These are phyloP conservation scores for Akanthomyces muscarius DNA, from an alignment of 2,329 filamentous ascomycete genomes.

Conservation along the genomic window DNA sequence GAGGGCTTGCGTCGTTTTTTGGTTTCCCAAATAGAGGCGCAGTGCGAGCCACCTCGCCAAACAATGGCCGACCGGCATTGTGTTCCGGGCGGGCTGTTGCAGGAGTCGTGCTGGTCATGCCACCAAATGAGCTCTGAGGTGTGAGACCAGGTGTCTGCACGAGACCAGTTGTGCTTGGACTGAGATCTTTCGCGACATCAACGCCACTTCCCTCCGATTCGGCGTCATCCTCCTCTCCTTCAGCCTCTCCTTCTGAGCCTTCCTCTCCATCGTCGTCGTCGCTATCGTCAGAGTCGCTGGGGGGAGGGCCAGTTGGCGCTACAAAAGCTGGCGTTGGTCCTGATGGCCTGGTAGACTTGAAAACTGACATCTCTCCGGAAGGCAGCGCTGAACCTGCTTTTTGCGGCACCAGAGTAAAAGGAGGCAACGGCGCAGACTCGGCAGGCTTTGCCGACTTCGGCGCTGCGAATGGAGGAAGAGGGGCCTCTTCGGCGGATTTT, in stretches of 20 bases:
- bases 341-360: slow-evolving; percentile 14
- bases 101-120: slow-evolving; percentile 37
- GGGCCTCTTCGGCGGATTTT: slow-evolving; percentile 23
- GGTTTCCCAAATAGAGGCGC: slow-evolving; percentile 53
- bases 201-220: slow-evolving; percentile 58
- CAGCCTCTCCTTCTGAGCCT: slow-evolving; percentile 37
- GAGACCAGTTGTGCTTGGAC: slow-evolving; percentile 43
- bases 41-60: slow-evolving; percentile 50
- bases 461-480: slow-evolving; percentile 33
- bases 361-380: slow-evolving; percentile 3
- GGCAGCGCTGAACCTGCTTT: neutral
- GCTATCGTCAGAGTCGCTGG: slow-evolving; percentile 25
- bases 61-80: slow-evolving; percentile 43
- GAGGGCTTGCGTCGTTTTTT: slow-evolving; percentile 51
- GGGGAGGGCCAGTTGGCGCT: slow-evolving; percentile 28
- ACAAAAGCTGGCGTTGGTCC: slow-evolving; percentile 14
- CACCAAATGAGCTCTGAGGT: slow-evolving; percentile 57
- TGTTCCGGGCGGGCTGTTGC: slow-evolving; percentile 37
- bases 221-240: slow-evolving; percentile 41
- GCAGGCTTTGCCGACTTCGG: slow-evolving; percentile 24
- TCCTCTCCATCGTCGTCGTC: slow-evolving; percentile 35
- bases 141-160: slow-evolving; percentile 49
- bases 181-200: slow-evolving; percentile 61
- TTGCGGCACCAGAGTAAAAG: slow-evolving; percentile 29
- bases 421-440: slow-evolving; percentile 39